Evolutionary conservation across 2,329 filamentous ascomycete genomes (phyloP), one percentile per base, ranked within the genome.

Genomic region (Botrytis deweyae): DNA sequence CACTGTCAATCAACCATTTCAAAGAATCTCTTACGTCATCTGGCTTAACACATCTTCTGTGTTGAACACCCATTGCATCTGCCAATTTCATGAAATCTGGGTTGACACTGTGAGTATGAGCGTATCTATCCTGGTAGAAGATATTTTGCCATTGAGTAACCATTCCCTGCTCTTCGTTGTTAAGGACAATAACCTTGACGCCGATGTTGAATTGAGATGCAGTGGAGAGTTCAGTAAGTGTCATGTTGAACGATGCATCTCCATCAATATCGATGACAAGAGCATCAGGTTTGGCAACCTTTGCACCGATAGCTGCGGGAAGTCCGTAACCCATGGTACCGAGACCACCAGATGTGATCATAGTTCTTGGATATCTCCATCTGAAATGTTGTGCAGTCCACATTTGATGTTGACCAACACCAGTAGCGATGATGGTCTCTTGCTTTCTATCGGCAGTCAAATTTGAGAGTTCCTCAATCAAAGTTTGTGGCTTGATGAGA

Each of bases 231-330:
- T 99, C 96, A 1, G 95, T 98, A 74, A 98, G 87, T 9, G 96
- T 98, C 96, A 99, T 98, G 87, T 94, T 93, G 87, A 99, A 98
- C 5, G 95, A 98, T n/a, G 95, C 96, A 82, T 98, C 96, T 76
- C 96, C 96, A 82, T 99, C 96, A 80, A 98, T 97, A 83, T 98
- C 95, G 74, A 98, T 90, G 75, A 98, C 95, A 69, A 82, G 77
- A 49, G 78, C 78, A 36, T 82, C 82, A 4, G 91, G 91, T 64
- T 88, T 87, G 29, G 91, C 92, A 68, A 97, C 95, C 87, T 98
- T 98, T 80, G 94, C 95, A 76, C 96, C 96, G 77, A 98, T 98
- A 76, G 96, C 95, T 38, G 95, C 93, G 38, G 96, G 96, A 62
- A 99, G 89, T 81, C 96, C 96, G 84, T 89, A 98, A 74, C 96